Evolutionary conservation across 2,329 filamentous ascomycete genomes (phyloP).

Genomic region (Aspergillus fijiensis): DNA sequence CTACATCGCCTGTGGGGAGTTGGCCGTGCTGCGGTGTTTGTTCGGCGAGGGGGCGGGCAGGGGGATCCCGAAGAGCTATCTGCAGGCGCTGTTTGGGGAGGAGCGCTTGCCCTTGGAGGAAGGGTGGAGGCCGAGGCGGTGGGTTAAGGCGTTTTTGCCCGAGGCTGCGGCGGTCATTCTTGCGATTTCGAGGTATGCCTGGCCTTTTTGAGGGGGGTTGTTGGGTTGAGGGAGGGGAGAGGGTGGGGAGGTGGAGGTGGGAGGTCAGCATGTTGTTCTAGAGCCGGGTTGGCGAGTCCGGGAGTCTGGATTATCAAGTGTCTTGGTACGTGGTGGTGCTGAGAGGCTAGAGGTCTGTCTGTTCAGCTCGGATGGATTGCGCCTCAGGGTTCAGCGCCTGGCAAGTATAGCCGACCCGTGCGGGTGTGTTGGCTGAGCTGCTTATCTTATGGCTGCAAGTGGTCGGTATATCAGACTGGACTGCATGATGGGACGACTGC

Average conservation of each 20-base stretch:
- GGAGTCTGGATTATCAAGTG: no score
- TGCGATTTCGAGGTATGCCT: conserved; percentile 14
- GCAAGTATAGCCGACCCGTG: not conserved
- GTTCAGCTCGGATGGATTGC: no score
- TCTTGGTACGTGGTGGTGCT: no score
- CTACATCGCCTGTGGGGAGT: conserved; percentile 13
- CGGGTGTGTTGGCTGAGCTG: not conserved
- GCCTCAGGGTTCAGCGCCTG: not conserved
- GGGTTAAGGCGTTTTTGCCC: conserved; percentile 9
- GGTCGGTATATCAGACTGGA: not conserved
- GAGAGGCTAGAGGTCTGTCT: no score
- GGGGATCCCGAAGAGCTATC: conserved; percentile 15
- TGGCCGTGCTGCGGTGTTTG: conserved; percentile 10
- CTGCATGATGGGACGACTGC: not conserved
- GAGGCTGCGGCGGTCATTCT: conserved; percentile 10
- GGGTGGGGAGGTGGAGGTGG: not conserved
- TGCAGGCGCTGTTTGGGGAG: conserved; percentile 16
- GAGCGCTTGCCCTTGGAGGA: conserved; percentile 19
- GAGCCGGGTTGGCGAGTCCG: no score
- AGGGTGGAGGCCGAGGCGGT: conserved; percentile 16
- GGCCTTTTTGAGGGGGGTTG: conserved; percentile 10
- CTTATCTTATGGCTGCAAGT: not conserved
- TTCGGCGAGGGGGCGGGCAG: conserved; percentile 13
- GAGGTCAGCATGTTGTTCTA: not conserved
- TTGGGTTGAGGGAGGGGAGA: not conserved